Percentiles rank a stretch among this genome's conserved stretches.
These are phyloP conservation scores for Rutstroemia sp. DNA, from an alignment of 2,329 filamentous ascomycete genomes.

Conservation along the genomic window DNA sequence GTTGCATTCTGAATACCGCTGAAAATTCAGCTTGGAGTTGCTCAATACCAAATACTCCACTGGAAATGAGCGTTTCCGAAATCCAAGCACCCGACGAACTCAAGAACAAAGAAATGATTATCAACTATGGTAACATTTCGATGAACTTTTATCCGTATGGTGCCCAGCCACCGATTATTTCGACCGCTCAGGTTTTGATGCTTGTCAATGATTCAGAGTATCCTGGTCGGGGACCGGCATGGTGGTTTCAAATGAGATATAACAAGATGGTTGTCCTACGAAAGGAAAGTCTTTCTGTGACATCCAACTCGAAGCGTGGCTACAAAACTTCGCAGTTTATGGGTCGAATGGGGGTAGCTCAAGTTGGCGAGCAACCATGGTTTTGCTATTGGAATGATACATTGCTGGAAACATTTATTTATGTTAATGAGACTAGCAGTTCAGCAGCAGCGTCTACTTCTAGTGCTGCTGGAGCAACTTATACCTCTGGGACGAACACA, in stretches of 20 bases:
- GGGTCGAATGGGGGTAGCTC: conserved; percentile 32
- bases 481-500: conserved; percentile 4
- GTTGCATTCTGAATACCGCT: conserved; percentile 49
- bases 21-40: conserved; percentile 59
- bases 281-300: conserved; percentile 15
- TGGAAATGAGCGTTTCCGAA: conserved; percentile 18
- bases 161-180: conserved; percentile 48
- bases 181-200: conserved; percentile 38
- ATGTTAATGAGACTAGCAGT: conserved; percentile 37
- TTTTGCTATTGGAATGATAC: conserved; percentile 65
- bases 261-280: conserved; percentile 55
- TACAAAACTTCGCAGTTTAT: conserved; percentile 11
- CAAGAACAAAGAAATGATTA: conserved; percentile 24
- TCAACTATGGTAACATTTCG: conserved; percentile 34
- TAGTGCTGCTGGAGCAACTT: not conserved
- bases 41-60: conserved; percentile 33
- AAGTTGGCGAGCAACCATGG: conserved; percentile 56
- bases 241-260: conserved; percentile 54
- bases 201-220: conserved; percentile 52
- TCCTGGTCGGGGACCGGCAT: conserved; percentile 49
- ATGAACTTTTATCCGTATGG: conserved; percentile 47
- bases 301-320: conserved; percentile 12
- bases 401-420: conserved; percentile 60
- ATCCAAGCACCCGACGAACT: conserved; percentile 18
- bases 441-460: conserved; percentile 5